Evolutionary conservation across 345 rosid genomes (phyloP), one percentile per base, ranked within the genome.

Genomic region (Citrus unshiu): DNA sequence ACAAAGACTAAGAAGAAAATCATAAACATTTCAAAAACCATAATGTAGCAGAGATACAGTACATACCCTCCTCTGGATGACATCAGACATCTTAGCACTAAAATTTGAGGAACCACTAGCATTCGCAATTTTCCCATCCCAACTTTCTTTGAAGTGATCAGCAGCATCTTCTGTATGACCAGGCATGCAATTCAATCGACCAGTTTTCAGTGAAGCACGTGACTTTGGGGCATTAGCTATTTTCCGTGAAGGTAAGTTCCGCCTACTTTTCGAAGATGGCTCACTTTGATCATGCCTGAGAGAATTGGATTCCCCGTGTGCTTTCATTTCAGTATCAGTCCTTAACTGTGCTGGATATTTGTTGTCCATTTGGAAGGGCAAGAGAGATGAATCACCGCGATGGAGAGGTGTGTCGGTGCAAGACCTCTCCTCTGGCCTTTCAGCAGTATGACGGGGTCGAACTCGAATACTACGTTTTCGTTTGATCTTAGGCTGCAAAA

Each of bases 391-490:
- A 78, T 90, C 94, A 73, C 86, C 89, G 75, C 82, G 89, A 79
- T 90, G 97, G 78, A 82, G 83, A 56, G 83, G 84, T 27, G 82
- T 71, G 78, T 92, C 97, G 74, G 54, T 84, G 78, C 85, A 84
- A 54, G 85, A 74, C 77, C 85, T 93, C 82, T 86, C 91, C 70
- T 91, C 97, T 64, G 70, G 81, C 85, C 82, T 93, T 83, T 96
- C 98, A 81, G 89, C 56, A 30, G 89, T 81, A 60, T 88, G 97
- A 72, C 98, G 96, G 51, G 98, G 97, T 66, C 99, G 91, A 83
- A 92, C 61, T 71, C 99, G 90, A 81, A 93, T 88, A 81, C 99
- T 97, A n/a, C 98, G 98, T 79, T 97, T 97, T 73, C 99, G 85
- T 89, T 91, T 94, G 80, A 97, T 91, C 86, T 86, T 97, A 68